Evolutionary conservation across 148 eudicot genomes (phyloP).

Genomic region (Fagopyrum esculentum): DNA sequence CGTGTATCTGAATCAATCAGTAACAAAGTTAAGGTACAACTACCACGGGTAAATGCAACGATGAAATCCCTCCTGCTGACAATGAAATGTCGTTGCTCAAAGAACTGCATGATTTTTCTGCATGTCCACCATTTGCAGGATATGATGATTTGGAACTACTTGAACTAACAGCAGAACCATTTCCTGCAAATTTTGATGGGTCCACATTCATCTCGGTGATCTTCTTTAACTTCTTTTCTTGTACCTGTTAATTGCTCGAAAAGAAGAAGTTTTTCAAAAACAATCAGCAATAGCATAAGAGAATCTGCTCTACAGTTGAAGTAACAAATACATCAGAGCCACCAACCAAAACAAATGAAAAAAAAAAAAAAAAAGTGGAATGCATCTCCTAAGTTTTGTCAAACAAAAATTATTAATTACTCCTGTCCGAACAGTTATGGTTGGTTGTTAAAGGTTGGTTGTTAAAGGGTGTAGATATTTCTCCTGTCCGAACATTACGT

Average conservation of each 20-base stretch:
- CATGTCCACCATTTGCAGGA: conserved; percentile 46
- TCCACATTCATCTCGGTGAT: conserved; percentile 53
- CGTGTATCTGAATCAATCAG: background rate
- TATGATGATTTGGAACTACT: conserved; percentile 24
- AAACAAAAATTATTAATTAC: background rate
- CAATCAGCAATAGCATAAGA: conserved; percentile 5
- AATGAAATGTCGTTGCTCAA: conserved; percentile 32
- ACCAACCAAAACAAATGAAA: background rate
- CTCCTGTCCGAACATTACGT: background rate
- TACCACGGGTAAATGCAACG: conserved; percentile 72
- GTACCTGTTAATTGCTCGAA: conserved; percentile 41
- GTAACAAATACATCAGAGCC: conserved; percentile 11
- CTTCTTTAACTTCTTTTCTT: conserved; percentile 78
- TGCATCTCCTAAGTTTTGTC: background rate
- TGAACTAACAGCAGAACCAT: conserved; percentile 43
- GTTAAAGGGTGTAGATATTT: background rate
- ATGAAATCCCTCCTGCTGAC: conserved; percentile 42
- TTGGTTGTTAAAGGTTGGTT: no score
- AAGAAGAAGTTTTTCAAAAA: conserved; percentile 9
- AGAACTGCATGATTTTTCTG: conserved; percentile 28
- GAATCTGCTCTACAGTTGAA: background rate
- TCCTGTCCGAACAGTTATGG: background rate
- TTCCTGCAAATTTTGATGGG: conserved; percentile 46
- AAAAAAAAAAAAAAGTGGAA: background rate
- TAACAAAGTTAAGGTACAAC: conserved; percentile 25